A percentile compares a stretch with the other conserved stretches of the same genome.
phyloP scores from a whole-genome alignment of 106 monocot species.

The Apostasia shenzhenica region DNA sequence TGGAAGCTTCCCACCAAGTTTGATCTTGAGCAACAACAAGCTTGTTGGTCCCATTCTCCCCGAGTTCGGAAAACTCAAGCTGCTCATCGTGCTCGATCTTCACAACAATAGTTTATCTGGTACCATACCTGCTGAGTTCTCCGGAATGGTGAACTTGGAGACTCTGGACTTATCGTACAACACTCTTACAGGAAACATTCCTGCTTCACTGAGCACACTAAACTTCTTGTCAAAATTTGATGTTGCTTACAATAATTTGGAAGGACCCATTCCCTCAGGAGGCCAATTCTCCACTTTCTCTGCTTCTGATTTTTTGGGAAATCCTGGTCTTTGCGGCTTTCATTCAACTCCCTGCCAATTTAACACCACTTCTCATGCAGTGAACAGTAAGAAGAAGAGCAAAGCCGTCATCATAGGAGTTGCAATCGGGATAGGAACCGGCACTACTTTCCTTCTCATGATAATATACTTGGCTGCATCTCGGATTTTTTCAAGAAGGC shows the following conservation, averaged over 20 bases:
- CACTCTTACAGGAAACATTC: conserved; percentile 38
- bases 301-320: conserved; percentile 16
- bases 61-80: conserved; percentile 27
- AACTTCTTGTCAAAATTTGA: conserved; percentile 35
- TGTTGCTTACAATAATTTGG: conserved; percentile 42
- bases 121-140: conserved; percentile 39
- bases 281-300: conserved; percentile 51
- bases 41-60: conserved; percentile 23
- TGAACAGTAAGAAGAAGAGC: conserved; percentile 8
- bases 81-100: conserved; percentile 32
- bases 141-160: conserved; percentile 37
- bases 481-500: conserved; percentile 8
- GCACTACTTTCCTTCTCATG: conserved; percentile 16
- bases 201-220: conserved; percentile 20
- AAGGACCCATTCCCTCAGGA: conserved; percentile 24
- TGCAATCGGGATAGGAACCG: conserved; percentile 30
- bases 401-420: conserved; percentile 21
- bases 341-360: conserved; percentile 15
- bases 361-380: neutral
- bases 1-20: conserved; percentile 29
- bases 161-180: conserved; percentile 41
- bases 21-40: conserved; percentile 26
- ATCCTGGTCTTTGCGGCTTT: conserved; percentile 23
- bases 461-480: conserved; percentile 17
- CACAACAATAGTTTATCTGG: conserved; percentile 31